Percentiles rank a stretch among this genome's conserved stretches.
These are phyloP conservation scores for Bruguiera parviflora DNA, from an alignment of 345 rosid species.

Conservation along the genomic window DNA sequence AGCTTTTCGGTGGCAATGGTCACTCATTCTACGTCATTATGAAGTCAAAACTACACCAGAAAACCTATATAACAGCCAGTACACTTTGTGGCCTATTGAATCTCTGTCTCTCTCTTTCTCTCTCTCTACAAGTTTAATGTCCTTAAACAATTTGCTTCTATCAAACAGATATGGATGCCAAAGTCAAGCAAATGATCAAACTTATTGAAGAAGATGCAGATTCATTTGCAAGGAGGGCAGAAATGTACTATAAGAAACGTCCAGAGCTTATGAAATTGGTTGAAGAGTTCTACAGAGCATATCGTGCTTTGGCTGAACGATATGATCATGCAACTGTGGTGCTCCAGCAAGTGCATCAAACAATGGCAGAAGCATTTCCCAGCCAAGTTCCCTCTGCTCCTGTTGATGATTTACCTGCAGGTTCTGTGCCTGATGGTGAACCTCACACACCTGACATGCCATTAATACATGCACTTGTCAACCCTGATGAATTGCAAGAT, in stretches of 20 bases:
- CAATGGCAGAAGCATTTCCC: slow-evolving; percentile 95
- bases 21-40: no score
- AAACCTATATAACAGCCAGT: no score
- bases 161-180: slow-evolving; percentile 84
- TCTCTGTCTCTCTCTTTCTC: not conserved
- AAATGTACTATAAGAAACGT: slow-evolving; percentile 95
- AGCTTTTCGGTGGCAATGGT: no score
- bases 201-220: slow-evolving; percentile 99
- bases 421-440: slow-evolving; percentile 49
- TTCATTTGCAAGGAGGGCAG: slow-evolving; percentile 99
- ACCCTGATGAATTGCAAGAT: slow-evolving; percentile 54
- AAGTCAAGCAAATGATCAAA: slow-evolving; percentile 95
- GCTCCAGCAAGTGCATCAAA: slow-evolving; percentile 82
- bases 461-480: slow-evolving; percentile 42
- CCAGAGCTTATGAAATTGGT: slow-evolving; percentile 98
- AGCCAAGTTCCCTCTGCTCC: slow-evolving; percentile 67
- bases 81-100: not conserved
- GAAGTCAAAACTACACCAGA: no score
- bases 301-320: slow-evolving; percentile 97
- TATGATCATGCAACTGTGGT: slow-evolving; percentile 95
- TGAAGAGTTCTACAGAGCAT: slow-evolving; percentile 96
- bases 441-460: slow-evolving; percentile 73
- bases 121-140: not conserved
- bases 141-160: slow-evolving; percentile 11
- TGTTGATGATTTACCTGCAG: slow-evolving; percentile 62